Evolutionary conservation across 345 rosid genomes (phyloP).

Genomic region (Euphorbia lathyris): DNA sequence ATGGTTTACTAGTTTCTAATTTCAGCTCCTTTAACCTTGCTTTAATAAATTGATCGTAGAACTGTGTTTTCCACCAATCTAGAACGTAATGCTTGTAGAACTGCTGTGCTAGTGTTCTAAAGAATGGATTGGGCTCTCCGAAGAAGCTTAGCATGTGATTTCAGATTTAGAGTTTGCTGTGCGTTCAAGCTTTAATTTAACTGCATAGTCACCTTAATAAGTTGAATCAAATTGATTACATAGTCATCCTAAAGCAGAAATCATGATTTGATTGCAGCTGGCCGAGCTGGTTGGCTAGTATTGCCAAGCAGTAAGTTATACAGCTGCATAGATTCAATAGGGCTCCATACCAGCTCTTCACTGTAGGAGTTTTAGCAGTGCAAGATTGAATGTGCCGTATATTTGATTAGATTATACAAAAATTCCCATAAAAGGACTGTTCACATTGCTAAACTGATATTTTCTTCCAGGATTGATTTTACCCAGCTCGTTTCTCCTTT

Average conservation of each 20-base stretch:
- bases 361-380: conserved; percentile 53
- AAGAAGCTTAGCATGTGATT: too few species aligned
- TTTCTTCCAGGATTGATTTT: too few species aligned
- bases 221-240: not conserved
- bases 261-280: conserved; percentile 2
- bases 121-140: too few species aligned
- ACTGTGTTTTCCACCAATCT: too few species aligned
- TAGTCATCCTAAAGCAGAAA: not conserved
- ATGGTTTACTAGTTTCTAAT: too few species aligned
- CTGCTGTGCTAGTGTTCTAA: too few species aligned
- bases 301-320: conserved; percentile 70
- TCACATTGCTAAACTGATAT: not conserved
- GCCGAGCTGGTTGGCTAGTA: conserved; percentile 93
- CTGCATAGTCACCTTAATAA: not conserved
- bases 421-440: not conserved
- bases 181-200: conserved; percentile 14
- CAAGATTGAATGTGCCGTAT: conserved; percentile 58
- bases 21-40: too few species aligned
- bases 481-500: too few species aligned
- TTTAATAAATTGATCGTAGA: too few species aligned
- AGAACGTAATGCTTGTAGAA: too few species aligned
- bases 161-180: too few species aligned
- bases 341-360: conserved; percentile 66
- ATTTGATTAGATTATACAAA: conserved; percentile 2
- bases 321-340: conserved; percentile 64